These are phyloP conservation scores for Staphylotrichum longicolle DNA, from an alignment of 495 filamentous ascomycete genomes.

Conservation along the genomic window DNA sequence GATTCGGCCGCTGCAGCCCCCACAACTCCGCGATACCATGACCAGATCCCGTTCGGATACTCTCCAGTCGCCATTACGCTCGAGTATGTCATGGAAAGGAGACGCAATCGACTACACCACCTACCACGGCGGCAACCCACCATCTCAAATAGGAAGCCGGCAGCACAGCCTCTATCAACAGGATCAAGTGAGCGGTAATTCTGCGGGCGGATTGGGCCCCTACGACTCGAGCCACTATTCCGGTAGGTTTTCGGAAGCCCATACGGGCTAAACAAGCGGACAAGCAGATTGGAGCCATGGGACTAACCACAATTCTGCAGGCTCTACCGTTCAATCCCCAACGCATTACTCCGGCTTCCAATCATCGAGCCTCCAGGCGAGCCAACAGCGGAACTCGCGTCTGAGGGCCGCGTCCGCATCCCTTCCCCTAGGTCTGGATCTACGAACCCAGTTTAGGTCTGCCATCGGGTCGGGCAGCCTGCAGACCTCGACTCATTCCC, in stretches of 20 bases:
- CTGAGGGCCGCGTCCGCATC: conserved; percentile 48
- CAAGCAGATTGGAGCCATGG: too few species aligned
- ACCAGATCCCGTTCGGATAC: conserved; percentile 58
- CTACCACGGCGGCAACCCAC: conserved; percentile 42
- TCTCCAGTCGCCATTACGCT: conserved; percentile 56
- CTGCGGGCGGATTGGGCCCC: conserved; percentile 34
- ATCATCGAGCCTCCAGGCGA: conserved; percentile 41
- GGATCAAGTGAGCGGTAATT: conserved; percentile 28
- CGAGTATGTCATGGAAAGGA: conserved; percentile 62
- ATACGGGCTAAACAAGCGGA: too few species aligned
- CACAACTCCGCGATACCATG: conserved; percentile 59
- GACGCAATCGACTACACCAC: conserved; percentile 56
- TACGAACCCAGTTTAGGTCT: conserved; percentile 50
- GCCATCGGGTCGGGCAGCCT: conserved; percentile 41
- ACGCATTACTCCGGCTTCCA: conserved; percentile 45
- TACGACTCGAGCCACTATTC: conserved; percentile 55
- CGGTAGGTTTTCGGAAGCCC: conserved; percentile 38
- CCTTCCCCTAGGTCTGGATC: conserved; percentile 46
- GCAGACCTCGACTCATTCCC: conserved; percentile 42
- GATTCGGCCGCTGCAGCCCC: conserved; percentile 53
- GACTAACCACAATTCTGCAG: conserved; percentile 24
- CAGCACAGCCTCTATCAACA: conserved; percentile 41
- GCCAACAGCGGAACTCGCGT: conserved; percentile 44
- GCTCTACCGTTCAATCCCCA: conserved; percentile 48
- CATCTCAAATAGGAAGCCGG: conserved; percentile 45